Conservation (phyloP, 1,284 basidiomycete species). For the Ceratobasidium sp. region DNA sequence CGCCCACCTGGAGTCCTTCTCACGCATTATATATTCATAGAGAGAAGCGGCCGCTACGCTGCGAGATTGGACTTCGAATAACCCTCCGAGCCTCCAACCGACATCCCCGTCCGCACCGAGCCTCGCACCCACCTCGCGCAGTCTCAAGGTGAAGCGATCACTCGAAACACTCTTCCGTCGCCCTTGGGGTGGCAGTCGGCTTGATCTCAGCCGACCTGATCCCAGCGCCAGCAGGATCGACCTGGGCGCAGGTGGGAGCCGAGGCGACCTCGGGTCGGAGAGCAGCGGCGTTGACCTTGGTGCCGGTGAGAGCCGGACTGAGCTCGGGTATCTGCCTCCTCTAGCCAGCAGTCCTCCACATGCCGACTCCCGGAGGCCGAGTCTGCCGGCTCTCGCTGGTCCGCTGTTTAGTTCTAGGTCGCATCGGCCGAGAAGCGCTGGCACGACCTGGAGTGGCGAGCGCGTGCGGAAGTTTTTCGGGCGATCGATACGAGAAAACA, state of each 20-base stretch:
- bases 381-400: conserved; percentile 31
- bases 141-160: conserved; percentile 44
- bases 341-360: conserved; percentile 1
- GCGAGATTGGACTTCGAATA: conserved; percentile 13
- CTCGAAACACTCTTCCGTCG: conserved; percentile 44
- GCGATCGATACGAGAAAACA: not conserved
- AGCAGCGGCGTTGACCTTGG: conserved; percentile 35
- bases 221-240: conserved; percentile 29
- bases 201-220: conserved; percentile 35
- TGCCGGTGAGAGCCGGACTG: conserved; percentile 20
- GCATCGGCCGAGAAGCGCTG: conserved; percentile 20
- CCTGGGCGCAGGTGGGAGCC: conserved; percentile 13
- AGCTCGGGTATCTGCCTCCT: conserved; percentile 33
- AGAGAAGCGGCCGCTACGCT: conserved; percentile 21
- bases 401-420: not conserved
- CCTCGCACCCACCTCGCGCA: conserved; percentile 37
- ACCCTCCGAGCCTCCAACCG: conserved; percentile 19
- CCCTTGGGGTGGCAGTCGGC: conserved; percentile 31
- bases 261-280: conserved; percentile 29
- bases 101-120: conserved; percentile 21
- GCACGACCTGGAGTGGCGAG: conserved; percentile 34
- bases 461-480: conserved; percentile 24
- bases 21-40: conserved; percentile 14
- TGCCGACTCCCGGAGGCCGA: conserved; percentile 35
- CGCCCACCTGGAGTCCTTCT: conserved; percentile 51